phyloP scores from a whole-genome alignment of 148 eudicot genomes.

The Oxyria digyna region DNA sequence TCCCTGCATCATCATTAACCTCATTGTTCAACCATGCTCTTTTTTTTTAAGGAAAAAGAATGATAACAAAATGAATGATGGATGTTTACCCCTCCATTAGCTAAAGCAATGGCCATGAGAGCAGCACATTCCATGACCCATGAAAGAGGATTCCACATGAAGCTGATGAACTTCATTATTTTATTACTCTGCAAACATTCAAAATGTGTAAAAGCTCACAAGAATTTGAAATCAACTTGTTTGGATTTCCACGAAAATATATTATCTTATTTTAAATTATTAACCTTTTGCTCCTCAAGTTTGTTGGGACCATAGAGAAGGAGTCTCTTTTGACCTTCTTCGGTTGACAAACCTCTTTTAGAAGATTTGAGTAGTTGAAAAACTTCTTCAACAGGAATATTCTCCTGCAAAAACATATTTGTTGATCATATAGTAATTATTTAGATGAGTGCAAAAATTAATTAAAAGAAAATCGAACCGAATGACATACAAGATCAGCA shows the following conservation, averaged over 20 bases:
- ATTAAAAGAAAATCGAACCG: neutral
- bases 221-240: too few species aligned
- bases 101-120: constrained; percentile 63
- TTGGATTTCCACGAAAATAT: too few species aligned
- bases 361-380: constrained; percentile 43
- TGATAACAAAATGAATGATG: neutral
- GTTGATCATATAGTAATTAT: neutral
- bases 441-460: neutral
- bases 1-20: constrained; percentile 20
- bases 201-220: too few species aligned
- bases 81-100: constrained; percentile 44
- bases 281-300: constrained; percentile 64
- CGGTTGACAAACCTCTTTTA: constrained; percentile 38
- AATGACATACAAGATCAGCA: constrained; percentile 43
- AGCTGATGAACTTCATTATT: constrained; percentile 53
- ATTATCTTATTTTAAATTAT: neutral
- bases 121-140: constrained; percentile 87
- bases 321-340: constrained; percentile 49
- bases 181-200: constrained; percentile 35
- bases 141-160: constrained; percentile 87
- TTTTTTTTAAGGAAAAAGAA: neutral
- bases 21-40: too few species aligned
- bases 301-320: constrained; percentile 59
- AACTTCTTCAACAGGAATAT: constrained; percentile 49
- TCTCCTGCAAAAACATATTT: constrained; percentile 25